Percentiles rank a stretch among this genome's conserved stretches.
Evolutionary conservation across 306 rosid species (phyloP).

Genomic region (apple (Malus domestica)): ASM211411v1 NC_041793.1:11641501-11642000

Average conservation of each 20-base stretch:
- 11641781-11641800: constrained; percentile 28
- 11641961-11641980: too few species aligned
- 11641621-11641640: constrained; percentile 52
- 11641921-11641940: too few species aligned
- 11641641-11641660: constrained; percentile 61
- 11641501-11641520: background rate
- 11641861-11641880: constrained; percentile 36
- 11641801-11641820: constrained; percentile 51
- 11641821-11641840: constrained; percentile 69
- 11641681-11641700: constrained; percentile 63
- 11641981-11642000: too few species aligned
- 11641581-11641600: constrained; percentile 29
- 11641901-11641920: too few species aligned
- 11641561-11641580: constrained; percentile 25
- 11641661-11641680: constrained; percentile 66
- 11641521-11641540: constrained; percentile 47
- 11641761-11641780: constrained; percentile 38
- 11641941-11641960: too few species aligned
- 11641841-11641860: constrained; percentile 49
- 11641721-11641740: constrained; percentile 78
- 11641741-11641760: constrained; percentile 54
- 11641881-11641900: constrained; percentile 21
- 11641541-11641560: constrained; percentile 45
- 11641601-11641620: constrained; percentile 61
- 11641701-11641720: constrained; percentile 79